These are phyloP conservation scores for Aspergillus sp. DNA, from an alignment of 2,329 filamentous ascomycete genomes.

Conservation along the genomic window DNA sequence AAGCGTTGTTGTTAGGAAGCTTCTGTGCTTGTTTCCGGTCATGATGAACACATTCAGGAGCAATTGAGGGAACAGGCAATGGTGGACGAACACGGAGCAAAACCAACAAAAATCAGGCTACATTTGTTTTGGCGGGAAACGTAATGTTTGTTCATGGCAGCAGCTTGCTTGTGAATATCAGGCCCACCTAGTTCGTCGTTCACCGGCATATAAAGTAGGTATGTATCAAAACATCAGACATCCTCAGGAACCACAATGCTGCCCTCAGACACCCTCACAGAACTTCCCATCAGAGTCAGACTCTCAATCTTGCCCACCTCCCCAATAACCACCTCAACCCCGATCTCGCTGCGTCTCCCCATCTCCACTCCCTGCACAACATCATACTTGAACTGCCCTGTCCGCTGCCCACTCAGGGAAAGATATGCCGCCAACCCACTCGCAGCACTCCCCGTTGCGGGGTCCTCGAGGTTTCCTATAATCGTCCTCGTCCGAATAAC, in stretches of 20 bases:
- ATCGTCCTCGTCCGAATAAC: constrained; percentile 36
- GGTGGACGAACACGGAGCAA: not conserved
- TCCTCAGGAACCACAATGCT: constrained; percentile 7
- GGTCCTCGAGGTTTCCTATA: constrained; percentile 30
- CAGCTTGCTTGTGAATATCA: not conserved
- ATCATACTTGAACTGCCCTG: constrained; percentile 43
- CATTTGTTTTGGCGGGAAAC: not conserved
- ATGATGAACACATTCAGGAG: constrained; percentile 2
- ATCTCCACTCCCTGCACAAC: constrained; percentile 69
- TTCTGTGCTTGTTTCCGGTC: constrained; percentile 15
- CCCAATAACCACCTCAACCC: constrained; percentile 28
- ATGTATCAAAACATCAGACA: not conserved
- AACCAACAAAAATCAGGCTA: not conserved
- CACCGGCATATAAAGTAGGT: not conserved
- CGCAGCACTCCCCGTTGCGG: constrained; percentile 58
- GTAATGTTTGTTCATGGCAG: not conserved
- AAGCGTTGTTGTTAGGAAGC: constrained; percentile 19
- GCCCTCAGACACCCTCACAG: constrained; percentile 30
- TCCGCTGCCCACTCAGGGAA: constrained; percentile 42
- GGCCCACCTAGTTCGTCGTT: not conserved
- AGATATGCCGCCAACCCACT: constrained; percentile 58
- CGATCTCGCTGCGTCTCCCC: constrained; percentile 52
- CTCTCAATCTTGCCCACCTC: constrained; percentile 24
- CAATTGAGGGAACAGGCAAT: not conserved
- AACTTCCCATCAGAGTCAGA: constrained; percentile 35